A percentile compares a stretch with the other conserved stretches of the same genome.
These are phyloP conservation scores for Ophiostoma perfectum DNA, from an alignment of 2,329 filamentous ascomycete genomes.

Conservation along the genomic window DNA sequence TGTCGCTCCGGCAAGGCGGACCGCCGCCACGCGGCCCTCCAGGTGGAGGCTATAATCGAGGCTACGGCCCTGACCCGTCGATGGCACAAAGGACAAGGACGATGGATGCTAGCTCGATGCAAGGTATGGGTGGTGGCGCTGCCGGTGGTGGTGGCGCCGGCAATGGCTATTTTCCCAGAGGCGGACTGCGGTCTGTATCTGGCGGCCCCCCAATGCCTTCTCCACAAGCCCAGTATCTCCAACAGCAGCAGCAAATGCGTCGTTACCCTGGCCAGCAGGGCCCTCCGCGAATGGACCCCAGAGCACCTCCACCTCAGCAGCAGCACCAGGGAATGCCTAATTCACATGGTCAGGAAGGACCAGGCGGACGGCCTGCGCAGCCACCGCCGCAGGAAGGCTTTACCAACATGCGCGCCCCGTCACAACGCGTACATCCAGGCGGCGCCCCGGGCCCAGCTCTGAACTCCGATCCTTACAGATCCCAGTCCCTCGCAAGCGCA, in stretches of 20 bases:
- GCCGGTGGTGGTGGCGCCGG: slow-evolving; percentile 13
- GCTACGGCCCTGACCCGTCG: slow-evolving; percentile 31
- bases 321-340: not conserved
- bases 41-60: slow-evolving; percentile 32
- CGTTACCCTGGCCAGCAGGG: slow-evolving; percentile 39
- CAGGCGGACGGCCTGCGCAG: slow-evolving; percentile 23
- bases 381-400: slow-evolving; percentile 36
- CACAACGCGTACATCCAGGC: slow-evolving; percentile 44
- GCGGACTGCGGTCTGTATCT: slow-evolving; percentile 47
- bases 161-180: slow-evolving; percentile 45
- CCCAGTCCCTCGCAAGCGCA: slow-evolving; percentile 81
- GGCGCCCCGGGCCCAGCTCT: slow-evolving; percentile 52
- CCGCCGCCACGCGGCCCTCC: slow-evolving; percentile 54
- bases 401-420: slow-evolving; percentile 41
- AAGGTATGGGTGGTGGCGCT: slow-evolving; percentile 28
- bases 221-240: slow-evolving; percentile 43
- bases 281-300: slow-evolving; percentile 49
- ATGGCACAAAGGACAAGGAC: slow-evolving; percentile 39
- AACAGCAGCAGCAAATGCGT: slow-evolving; percentile 44
- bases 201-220: slow-evolving; percentile 43
- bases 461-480: slow-evolving; percentile 80
- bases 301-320: slow-evolving; percentile 45
- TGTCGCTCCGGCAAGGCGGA: slow-evolving; percentile 57
- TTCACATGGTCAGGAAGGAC: slow-evolving; percentile 25
- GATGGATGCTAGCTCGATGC: slow-evolving; percentile 40